Percentiles rank a stretch among this genome's conserved stretches.
phyloP scores from a whole-genome alignment of 352 stramenopile species.

The Hyaloperonospora brassicae region DNA sequence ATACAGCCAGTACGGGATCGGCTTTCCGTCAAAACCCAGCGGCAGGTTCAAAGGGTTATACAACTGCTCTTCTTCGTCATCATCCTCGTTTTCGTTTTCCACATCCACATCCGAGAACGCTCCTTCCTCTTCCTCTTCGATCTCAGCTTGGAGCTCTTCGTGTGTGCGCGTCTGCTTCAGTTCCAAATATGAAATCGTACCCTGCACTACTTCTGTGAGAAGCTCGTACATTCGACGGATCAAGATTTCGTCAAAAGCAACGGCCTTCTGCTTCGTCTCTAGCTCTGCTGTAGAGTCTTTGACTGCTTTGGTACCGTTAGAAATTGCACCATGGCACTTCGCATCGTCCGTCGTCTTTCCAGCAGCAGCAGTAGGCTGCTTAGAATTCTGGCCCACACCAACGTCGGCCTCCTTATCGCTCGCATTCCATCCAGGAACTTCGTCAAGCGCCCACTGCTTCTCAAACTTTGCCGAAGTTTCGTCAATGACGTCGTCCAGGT shows the following conservation, averaged over 20 bases:
- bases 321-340: slow-evolving; percentile 3
- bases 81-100: slow-evolving; percentile 55
- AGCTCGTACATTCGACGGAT: slow-evolving; percentile 68
- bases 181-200: slow-evolving; percentile 78
- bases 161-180: slow-evolving; percentile 85
- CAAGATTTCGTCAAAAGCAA: slow-evolving; percentile 68
- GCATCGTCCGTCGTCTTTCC: slow-evolving; percentile 9
- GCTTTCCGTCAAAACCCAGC: slow-evolving; percentile 98
- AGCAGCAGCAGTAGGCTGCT: slow-evolving; percentile 35
- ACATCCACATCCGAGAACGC: slow-evolving; percentile 75
- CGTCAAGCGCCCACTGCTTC: slow-evolving; percentile 64
- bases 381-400: slow-evolving; percentile 15
- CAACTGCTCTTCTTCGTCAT: slow-evolving; percentile 92
- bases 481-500: slow-evolving; percentile 77
- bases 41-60: slow-evolving; percentile 99
- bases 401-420: slow-evolving; percentile 4
- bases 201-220: slow-evolving; percentile 76
- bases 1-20: slow-evolving; percentile 99
- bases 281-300: slow-evolving; percentile 13
- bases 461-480: slow-evolving; percentile 79
- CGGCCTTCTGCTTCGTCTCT: slow-evolving; percentile 30
- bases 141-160: slow-evolving; percentile 80
- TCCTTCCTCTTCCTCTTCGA: slow-evolving; percentile 81
- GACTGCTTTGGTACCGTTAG: slow-evolving; percentile 3
- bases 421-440: slow-evolving; percentile 51